phyloP scores from a whole-genome alignment of 164 flowering plant species.

The Protea cynaroides region DNA sequence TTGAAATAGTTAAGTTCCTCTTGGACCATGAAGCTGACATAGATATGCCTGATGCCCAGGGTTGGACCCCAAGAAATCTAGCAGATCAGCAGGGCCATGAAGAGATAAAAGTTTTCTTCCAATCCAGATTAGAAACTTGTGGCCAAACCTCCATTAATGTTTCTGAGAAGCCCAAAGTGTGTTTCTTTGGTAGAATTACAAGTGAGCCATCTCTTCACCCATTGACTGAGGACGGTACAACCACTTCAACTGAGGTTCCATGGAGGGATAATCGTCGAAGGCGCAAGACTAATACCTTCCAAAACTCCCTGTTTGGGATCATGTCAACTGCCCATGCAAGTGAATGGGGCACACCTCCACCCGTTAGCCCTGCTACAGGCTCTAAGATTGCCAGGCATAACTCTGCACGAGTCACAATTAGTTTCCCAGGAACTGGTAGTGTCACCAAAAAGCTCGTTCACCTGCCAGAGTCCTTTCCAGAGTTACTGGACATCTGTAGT shows the following conservation, averaged over 20 bases:
- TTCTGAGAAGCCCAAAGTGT: conserved; percentile 20
- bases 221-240: conserved; percentile 8
- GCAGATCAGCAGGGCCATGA: conserved; percentile 68
- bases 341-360: conserved; percentile 19
- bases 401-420: conserved; percentile 47
- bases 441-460: conserved; percentile 45
- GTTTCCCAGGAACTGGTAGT: conserved; percentile 51
- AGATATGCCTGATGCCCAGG: conserved; percentile 35
- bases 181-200: conserved; percentile 34
- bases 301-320: conserved; percentile 79
- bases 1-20: conserved; percentile 40
- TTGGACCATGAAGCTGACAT: conserved; percentile 39
- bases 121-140: conserved; percentile 16
- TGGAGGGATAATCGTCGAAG: conserved; percentile 35
- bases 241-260: conserved; percentile 17
- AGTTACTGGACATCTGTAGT: conserved; percentile 45
- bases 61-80: conserved; percentile 62
- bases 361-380: conserved; percentile 8
- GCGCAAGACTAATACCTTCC: conserved; percentile 49
- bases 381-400: not conserved
- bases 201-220: conserved; percentile 39
- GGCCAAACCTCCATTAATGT: conserved; percentile 12
- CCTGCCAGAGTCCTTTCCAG: conserved; percentile 51
- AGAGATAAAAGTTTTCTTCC: conserved; percentile 35
- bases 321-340: conserved; percentile 52